Evolutionary conservation across 148 eudicot genomes (phyloP).

Genomic region (Cornus controversa): DNA sequence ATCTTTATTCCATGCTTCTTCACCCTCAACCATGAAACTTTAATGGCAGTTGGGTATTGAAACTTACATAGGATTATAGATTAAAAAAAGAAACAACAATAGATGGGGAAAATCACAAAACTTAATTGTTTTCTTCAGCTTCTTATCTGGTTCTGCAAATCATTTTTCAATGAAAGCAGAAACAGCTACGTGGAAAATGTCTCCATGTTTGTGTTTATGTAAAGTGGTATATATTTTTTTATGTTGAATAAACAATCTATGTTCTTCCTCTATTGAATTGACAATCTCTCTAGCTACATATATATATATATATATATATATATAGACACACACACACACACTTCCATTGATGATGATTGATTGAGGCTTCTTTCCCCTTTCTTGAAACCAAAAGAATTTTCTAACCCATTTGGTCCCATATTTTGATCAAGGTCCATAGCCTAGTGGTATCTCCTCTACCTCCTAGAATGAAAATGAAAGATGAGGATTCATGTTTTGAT

Average conservation of each 20-base stretch:
- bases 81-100: not conserved
- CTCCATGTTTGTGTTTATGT: conserved; percentile 14
- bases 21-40: conserved; percentile 11
- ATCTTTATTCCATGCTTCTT: not conserved
- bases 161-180: not conserved
- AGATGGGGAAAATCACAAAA: conserved; percentile 6
- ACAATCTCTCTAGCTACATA: not conserved
- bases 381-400: not conserved
- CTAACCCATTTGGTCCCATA: not conserved
- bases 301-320: no score
- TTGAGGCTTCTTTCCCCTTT: no score
- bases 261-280: not conserved
- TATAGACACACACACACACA: no score
- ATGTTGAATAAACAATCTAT: not conserved
- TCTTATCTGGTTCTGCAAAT: not conserved
- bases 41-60: not conserved
- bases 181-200: conserved; percentile 13
- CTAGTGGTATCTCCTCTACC: no score
- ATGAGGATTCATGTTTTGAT: no score
- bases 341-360: no score
- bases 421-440: not conserved
- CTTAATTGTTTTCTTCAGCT: not conserved
- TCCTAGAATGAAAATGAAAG: no score
- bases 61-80: not conserved
- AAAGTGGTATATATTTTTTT: not conserved